These are phyloP conservation scores for Cryptomeria japonica DNA, from an alignment of 75 land plant genomes.

Conservation along the genomic window DNA sequence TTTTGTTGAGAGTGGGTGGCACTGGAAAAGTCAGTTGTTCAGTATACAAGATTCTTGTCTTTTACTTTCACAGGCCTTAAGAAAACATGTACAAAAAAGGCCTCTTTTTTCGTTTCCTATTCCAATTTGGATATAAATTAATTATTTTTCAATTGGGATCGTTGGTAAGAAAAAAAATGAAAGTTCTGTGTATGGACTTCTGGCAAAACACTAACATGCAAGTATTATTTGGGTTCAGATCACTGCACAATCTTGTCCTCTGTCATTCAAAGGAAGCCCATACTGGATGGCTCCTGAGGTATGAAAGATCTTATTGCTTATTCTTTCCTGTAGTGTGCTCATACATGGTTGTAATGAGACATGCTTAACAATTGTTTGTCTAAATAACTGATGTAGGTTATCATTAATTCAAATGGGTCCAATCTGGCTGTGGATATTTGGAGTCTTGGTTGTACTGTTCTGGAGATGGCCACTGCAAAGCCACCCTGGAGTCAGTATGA, in stretches of 20 bases:
- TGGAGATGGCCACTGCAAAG: slow-evolving; percentile 93
- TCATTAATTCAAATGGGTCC: slow-evolving; percentile 65
- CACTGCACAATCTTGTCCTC: slow-evolving; percentile 54
- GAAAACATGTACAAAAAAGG: not conserved
- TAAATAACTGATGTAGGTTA: slow-evolving; percentile 40
- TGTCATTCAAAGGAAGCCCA: slow-evolving; percentile 89
- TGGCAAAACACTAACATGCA: not conserved
- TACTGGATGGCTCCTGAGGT: slow-evolving; percentile 99
- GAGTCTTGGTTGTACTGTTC: slow-evolving; percentile 96
- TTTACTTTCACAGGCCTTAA: not conserved
- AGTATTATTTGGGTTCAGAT: slow-evolving; percentile 38
- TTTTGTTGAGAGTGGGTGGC: not conserved
- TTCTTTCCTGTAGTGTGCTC: not conserved
- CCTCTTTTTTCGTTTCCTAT: not conserved
- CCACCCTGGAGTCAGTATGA: slow-evolving; percentile 93
- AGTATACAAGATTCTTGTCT: not conserved
- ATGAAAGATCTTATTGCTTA: not conserved
- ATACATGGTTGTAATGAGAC: not conserved
- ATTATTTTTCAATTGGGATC: not conserved
- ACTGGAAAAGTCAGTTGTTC: not conserved
- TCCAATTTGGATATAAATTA: not conserved
- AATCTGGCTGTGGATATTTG: slow-evolving; percentile 88
- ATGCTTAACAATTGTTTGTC: not conserved
- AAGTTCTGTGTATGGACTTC: not conserved
- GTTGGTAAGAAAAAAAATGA: not conserved